A percentile compares a stretch with the other conserved stretches of the same genome.
phyloP scores from a whole-genome alignment of 78 protist species.

The Tieghemostelium lacteum region DNA sequence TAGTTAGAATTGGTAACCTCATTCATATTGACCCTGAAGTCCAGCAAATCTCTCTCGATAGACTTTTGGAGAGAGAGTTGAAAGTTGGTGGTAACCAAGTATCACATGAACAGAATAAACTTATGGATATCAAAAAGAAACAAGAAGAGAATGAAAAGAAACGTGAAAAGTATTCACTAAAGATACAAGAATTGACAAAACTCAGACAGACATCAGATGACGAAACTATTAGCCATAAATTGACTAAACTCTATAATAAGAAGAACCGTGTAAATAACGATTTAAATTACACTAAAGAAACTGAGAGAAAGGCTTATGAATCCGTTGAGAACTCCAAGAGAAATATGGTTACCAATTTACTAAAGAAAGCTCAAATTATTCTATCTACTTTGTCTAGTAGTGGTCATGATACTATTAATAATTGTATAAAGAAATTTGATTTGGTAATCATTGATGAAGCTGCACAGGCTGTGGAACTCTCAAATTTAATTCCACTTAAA shows the following conservation, averaged over 20 bases:
- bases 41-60: slow-evolving; percentile 38
- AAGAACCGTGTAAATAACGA: background rate
- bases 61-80: background rate
- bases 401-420: slow-evolving; percentile 14
- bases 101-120: background rate
- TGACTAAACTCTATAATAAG: background rate
- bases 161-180: background rate
- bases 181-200: background rate
- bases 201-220: background rate
- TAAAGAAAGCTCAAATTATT: slow-evolving; percentile 49
- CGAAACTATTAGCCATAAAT: too few relatives aligned
- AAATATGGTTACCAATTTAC: background rate
- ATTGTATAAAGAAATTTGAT: slow-evolving; percentile 54
- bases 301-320: slow-evolving; percentile 6
- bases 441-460: slow-evolving; percentile 92
- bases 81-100: background rate
- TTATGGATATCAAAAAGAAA: background rate
- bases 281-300: slow-evolving; percentile 12
- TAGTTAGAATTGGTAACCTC: slow-evolving; percentile 67
- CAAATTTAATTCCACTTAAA: slow-evolving; percentile 81
- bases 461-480: slow-evolving; percentile 88
- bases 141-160: background rate
- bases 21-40: slow-evolving; percentile 28
- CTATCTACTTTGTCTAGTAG: slow-evolving; percentile 82
- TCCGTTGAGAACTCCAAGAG: background rate